These are phyloP conservation scores for Neurospora pannonica DNA, from an alignment of 495 filamentous ascomycete genomes.

Conservation along the genomic window DNA sequence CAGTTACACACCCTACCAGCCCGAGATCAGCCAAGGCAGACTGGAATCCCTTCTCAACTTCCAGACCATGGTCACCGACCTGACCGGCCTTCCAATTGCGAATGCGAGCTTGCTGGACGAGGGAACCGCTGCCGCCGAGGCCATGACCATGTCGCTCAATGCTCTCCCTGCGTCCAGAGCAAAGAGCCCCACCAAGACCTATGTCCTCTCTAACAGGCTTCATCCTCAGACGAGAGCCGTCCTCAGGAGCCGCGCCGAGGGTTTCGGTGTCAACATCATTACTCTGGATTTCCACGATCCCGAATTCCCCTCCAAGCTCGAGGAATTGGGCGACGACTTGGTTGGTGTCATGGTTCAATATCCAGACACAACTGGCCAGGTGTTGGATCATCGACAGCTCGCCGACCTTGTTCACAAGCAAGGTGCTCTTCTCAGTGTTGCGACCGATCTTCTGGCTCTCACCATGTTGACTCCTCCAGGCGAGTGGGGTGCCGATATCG, in stretches of 20 bases:
- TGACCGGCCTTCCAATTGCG: constrained; percentile 81
- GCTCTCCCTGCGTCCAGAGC: constrained; percentile 61
- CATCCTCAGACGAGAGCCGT: constrained; percentile 89
- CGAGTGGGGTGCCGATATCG: constrained; percentile 95
- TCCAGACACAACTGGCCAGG: constrained; percentile 79
- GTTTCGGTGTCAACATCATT: constrained; percentile 78
- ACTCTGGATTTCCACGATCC: constrained; percentile 57
- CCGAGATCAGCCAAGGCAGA: constrained; percentile 93
- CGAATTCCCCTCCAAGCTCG: constrained; percentile 51
- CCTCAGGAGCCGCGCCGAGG: constrained; percentile 78
- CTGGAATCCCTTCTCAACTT: constrained; percentile 94
- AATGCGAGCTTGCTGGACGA: constrained; percentile 95
- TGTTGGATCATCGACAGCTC: constrained; percentile 64
- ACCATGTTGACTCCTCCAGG: constrained; percentile 86
- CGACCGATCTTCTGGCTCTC: constrained; percentile 84
- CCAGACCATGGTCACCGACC: constrained; percentile 86
- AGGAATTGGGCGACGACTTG: constrained; percentile 69
- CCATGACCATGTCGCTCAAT: constrained; percentile 90
- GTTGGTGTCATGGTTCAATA: constrained; percentile 93
- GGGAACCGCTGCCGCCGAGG: constrained; percentile 89
- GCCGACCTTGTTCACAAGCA: constrained; percentile 70
- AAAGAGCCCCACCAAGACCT: constrained; percentile 69
- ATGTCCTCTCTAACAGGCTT: constrained; percentile 70
- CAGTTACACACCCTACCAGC: constrained; percentile 97
- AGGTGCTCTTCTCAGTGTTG: constrained; percentile 77